phyloP scores from a whole-genome alignment of 768 basidiomycete species.

The Lyophyllum atratum region DNA sequence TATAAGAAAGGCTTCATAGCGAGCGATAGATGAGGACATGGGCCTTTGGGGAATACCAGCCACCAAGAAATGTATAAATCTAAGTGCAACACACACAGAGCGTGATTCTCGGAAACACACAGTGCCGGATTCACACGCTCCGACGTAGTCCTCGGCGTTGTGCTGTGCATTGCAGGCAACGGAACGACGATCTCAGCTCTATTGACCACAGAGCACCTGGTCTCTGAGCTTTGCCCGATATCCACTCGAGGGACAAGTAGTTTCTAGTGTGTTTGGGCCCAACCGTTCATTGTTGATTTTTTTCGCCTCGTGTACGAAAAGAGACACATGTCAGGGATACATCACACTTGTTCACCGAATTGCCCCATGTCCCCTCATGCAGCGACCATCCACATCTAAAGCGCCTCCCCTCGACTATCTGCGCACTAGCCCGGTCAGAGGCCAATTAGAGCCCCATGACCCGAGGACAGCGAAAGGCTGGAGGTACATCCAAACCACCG shows the following conservation, averaged over 20 bases:
- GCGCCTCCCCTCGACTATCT: constrained; percentile 50
- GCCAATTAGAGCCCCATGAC: constrained; percentile 73
- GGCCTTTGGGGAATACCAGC: constrained; percentile 13
- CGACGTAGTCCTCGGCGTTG: not conserved
- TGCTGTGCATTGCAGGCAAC: not conserved
- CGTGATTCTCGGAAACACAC: constrained; percentile 20
- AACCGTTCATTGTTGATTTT: constrained; percentile 4
- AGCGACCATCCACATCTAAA: constrained; percentile 12
- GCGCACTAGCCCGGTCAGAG: constrained; percentile 67
- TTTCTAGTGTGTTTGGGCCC: not conserved
- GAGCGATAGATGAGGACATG: constrained; percentile 67
- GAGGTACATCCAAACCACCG: constrained; percentile 75
- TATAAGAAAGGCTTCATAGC: constrained; percentile 83
- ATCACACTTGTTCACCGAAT: constrained; percentile 9
- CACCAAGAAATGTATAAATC: constrained; percentile 4
- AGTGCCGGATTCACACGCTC: constrained; percentile 10
- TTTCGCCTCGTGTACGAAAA: constrained; percentile 12
- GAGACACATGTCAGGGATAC: constrained; percentile 12
- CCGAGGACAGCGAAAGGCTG: constrained; percentile 56
- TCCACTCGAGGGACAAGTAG: too few relatives aligned
- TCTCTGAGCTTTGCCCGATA: not conserved
- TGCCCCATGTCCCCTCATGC: constrained; percentile 11
- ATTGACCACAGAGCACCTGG: not conserved
- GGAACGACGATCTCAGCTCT: not conserved
- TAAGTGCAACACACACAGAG: constrained; percentile 6